Conservation (phyloP, 1,284 basidiomycete species). For the Spongispora temasekensis region DNA sequence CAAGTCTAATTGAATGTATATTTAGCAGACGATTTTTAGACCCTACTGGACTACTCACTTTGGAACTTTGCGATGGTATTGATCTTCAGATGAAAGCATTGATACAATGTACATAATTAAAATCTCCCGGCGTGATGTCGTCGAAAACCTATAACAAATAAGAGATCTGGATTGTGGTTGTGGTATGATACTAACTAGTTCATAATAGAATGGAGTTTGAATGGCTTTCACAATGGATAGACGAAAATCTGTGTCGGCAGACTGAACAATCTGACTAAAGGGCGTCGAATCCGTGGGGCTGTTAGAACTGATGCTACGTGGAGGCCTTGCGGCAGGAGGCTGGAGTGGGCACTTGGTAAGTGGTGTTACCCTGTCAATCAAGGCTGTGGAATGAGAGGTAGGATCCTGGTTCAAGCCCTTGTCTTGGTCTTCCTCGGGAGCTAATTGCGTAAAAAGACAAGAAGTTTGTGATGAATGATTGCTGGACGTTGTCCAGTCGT, state of each 20-base stretch:
- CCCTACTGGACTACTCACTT: neutral
- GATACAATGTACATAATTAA: neutral
- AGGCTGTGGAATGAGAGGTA: neutral
- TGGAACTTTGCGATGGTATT: neutral
- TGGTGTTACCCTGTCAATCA: neutral
- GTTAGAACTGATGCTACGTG: neutral
- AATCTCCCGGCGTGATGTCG: neutral
- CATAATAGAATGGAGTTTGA: neutral
- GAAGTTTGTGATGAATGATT: too few relatives aligned
- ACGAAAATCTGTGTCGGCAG: neutral
- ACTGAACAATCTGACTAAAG: neutral
- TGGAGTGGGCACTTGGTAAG: neutral
- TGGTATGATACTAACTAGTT: neutral
- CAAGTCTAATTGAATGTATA: neutral
- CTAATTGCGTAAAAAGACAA: neutral
- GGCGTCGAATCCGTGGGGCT: neutral
- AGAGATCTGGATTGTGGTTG: neutral
- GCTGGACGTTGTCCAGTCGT: too few relatives aligned
- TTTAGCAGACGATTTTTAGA: neutral
- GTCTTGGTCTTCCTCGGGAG: neutral
- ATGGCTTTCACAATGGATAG: neutral
- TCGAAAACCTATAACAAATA: neutral
- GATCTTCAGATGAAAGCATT: neutral
- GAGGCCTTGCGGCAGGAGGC: neutral
- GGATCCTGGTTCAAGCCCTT: neutral